Conservation (phyloP, 192 early-diverging fungal species). For the Coemansia sp. region DNA sequence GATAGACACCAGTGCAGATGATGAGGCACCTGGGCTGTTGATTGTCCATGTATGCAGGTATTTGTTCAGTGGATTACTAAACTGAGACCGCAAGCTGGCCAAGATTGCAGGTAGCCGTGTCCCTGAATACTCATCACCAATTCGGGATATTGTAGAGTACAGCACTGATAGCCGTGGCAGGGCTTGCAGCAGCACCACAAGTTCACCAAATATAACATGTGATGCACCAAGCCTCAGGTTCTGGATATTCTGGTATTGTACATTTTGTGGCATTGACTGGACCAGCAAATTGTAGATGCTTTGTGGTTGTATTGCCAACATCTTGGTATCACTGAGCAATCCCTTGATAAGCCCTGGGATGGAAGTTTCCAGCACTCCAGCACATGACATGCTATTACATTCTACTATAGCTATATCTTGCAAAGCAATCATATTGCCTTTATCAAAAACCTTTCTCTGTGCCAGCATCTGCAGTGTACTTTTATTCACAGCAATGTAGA, state of each 20-base stretch:
- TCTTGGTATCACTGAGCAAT: not conserved
- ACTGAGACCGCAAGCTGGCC: not conserved
- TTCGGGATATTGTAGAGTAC: not conserved
- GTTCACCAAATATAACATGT: not conserved
- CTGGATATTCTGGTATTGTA: not conserved
- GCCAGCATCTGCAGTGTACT: not conserved
- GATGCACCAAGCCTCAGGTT: not conserved
- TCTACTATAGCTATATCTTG: not conserved
- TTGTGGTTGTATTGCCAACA: not conserved
- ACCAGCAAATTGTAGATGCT: not conserved
- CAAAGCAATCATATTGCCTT: not conserved
- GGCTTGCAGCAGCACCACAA: not conserved
- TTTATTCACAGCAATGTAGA: too few species aligned
- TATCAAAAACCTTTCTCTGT: not conserved
- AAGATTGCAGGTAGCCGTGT: not conserved
- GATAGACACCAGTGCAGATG: not conserved
- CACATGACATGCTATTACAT: too few species aligned
- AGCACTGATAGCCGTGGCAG: not conserved
- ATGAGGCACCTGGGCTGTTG: not conserved
- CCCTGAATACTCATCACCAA: not conserved
- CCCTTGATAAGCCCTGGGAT: not conserved
- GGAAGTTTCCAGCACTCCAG: not conserved
- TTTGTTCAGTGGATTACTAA: not conserved
- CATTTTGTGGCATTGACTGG: not conserved
- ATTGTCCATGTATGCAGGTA: not conserved